phyloP scores from a whole-genome alignment of 495 filamentous ascomycete genomes.

The Aspergillus incahuasiensis region DNA sequence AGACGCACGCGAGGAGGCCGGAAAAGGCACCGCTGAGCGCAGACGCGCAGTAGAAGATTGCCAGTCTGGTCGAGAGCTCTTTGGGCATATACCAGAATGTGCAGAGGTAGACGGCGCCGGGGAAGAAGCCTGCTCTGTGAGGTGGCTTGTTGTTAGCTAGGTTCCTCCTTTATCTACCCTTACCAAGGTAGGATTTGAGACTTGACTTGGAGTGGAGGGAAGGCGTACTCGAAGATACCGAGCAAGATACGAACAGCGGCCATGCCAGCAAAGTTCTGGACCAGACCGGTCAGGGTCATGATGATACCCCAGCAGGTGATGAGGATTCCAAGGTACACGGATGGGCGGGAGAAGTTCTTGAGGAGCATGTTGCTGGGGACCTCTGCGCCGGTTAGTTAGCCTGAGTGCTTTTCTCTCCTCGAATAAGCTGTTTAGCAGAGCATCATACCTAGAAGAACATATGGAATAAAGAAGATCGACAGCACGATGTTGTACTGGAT shows the following conservation, averaged over 20 bases:
- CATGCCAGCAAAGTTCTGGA: constrained; percentile 29
- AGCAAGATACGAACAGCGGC: constrained; percentile 17
- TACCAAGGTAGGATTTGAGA: too few species aligned
- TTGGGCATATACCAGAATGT: constrained; percentile 63
- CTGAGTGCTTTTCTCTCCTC: neutral
- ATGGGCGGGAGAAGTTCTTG: constrained; percentile 28
- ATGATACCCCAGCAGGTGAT: constrained; percentile 51
- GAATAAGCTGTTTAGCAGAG: constrained; percentile 9
- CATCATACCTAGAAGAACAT: constrained; percentile 55
- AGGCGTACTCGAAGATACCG: constrained; percentile 49
- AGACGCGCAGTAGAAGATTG: constrained; percentile 61
- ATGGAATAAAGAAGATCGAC: constrained; percentile 59
- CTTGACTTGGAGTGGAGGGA: too few species aligned
- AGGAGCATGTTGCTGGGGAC: constrained; percentile 55
- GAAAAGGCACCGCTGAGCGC: constrained; percentile 61
- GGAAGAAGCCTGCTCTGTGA: constrained; percentile 51
- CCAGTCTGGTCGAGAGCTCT: constrained; percentile 33
- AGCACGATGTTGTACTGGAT: constrained; percentile 18
- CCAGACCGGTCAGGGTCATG: constrained; percentile 43
- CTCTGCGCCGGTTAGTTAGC: constrained; percentile 39
- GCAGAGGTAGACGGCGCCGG: constrained; percentile 66
- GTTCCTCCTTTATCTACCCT: too few species aligned
- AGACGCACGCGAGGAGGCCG: constrained; percentile 51
- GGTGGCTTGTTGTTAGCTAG: too few species aligned
- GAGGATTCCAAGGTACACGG: constrained; percentile 49